phyloP scores from a whole-genome alignment of 352 stramenopile genomes.

The Pythium aquatile region DNA sequence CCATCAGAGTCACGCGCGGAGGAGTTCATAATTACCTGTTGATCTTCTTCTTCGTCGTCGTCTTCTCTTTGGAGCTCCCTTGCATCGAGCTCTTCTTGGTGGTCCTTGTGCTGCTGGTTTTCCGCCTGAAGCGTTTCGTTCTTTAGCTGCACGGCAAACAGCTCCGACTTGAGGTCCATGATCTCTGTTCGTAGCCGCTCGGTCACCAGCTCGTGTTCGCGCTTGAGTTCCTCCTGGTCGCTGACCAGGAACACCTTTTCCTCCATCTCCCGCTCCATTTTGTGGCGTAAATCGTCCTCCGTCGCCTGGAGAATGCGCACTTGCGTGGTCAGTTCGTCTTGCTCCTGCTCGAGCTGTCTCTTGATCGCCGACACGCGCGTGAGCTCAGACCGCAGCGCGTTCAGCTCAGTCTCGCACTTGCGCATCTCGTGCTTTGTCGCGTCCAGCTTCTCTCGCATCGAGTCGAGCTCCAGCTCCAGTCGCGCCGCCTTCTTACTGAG shows the following conservation, averaged over 20 bases:
- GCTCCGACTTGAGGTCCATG: conserved; percentile 83
- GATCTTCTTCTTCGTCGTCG: conserved; percentile 34
- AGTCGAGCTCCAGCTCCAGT: conserved; percentile 52
- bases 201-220: conserved; percentile 69
- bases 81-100: neutral
- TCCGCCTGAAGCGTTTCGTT: conserved; percentile 35
- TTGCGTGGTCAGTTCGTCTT: conserved; percentile 77
- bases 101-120: conserved; percentile 32
- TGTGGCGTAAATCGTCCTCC: conserved; percentile 72
- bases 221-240: conserved; percentile 82
- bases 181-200: conserved; percentile 84
- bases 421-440: conserved; percentile 48
- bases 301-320: conserved; percentile 81
- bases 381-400: conserved; percentile 44
- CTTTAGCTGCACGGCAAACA: conserved; percentile 74
- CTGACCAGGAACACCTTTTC: conserved; percentile 84
- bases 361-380: conserved; percentile 35
- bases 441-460: conserved; percentile 51
- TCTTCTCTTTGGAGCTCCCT: conserved; percentile 29
- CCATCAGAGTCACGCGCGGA: conserved; percentile 11
- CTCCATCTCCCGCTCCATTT: conserved; percentile 85
- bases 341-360: conserved; percentile 63
- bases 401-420: conserved; percentile 53
- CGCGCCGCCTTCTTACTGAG: conserved; percentile 46
- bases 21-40: conserved; percentile 15